phyloP scores from a whole-genome alignment of 1,139 yeast species.

The Lodderomyces orthopsilosis region DNA sequence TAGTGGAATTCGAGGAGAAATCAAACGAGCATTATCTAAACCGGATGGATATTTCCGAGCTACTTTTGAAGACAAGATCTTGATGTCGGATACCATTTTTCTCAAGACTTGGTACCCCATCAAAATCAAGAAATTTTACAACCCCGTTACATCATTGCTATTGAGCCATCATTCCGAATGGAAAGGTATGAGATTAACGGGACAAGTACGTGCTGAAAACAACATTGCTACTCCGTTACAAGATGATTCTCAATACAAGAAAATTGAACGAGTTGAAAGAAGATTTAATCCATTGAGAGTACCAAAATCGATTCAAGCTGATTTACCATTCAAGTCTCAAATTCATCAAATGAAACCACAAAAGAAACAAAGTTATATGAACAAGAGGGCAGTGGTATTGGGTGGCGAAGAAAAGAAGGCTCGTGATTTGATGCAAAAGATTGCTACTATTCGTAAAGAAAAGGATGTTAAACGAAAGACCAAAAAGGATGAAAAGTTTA shows the following conservation, averaged over 20 bases:
- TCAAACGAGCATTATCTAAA: constrained; percentile 86
- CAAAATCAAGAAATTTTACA: constrained; percentile 82
- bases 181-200: constrained; percentile 96
- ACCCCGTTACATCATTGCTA: constrained; percentile 91
- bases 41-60: constrained; percentile 99
- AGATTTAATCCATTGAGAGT: constrained; percentile 84
- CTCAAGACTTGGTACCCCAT: constrained; percentile 98
- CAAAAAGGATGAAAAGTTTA: constrained; percentile 76
- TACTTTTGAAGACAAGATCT: constrained; percentile 93
- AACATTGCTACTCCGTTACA: constrained; percentile 64
- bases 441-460: constrained; percentile 78
- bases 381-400: constrained; percentile 90
- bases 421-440: constrained; percentile 82
- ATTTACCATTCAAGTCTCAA: constrained; percentile 90
- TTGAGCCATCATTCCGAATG: constrained; percentile 75
- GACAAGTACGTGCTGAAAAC: constrained; percentile 81
- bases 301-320: constrained; percentile 72
- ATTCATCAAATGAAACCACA: constrained; percentile 85
- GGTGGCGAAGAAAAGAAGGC: constrained; percentile 94
- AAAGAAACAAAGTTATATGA: constrained; percentile 76
- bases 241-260: constrained; percentile 67
- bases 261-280: constrained; percentile 84
- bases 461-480: constrained; percentile 76
- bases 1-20: constrained; percentile 96
- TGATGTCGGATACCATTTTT: constrained; percentile 85